These are phyloP conservation scores for Phialemoniopsis sp. DNA, from an alignment of 2,329 filamentous ascomycete genomes.

Conservation along the genomic window DNA sequence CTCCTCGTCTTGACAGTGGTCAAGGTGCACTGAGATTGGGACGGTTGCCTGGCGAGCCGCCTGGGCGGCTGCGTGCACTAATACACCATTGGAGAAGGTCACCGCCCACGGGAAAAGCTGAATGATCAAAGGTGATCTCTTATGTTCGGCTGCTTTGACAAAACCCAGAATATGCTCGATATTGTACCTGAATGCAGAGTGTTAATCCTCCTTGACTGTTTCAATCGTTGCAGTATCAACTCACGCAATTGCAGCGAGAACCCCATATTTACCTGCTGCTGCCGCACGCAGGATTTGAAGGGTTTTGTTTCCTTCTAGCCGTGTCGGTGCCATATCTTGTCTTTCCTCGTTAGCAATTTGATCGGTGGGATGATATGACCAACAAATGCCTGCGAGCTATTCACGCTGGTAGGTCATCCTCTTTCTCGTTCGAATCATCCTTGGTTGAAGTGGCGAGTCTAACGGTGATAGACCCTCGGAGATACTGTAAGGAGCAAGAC, in stretches of 20 bases:
- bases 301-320: slow-evolving; percentile 2
- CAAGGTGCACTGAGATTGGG: slow-evolving; percentile 55
- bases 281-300: slow-evolving; percentile 8
- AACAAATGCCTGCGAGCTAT: too few species aligned
- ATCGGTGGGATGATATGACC: too few species aligned
- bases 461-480: too few species aligned
- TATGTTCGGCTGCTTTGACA: slow-evolving; percentile 43
- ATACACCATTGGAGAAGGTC: slow-evolving; percentile 51
- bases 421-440: too few species aligned
- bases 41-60: slow-evolving; percentile 46
- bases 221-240: too few species aligned
- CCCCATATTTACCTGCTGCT: slow-evolving; percentile 7
- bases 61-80: slow-evolving; percentile 45
- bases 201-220: too few species aligned
- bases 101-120: slow-evolving; percentile 68
- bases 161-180: slow-evolving; percentile 57
- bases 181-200: slow-evolving; percentile 42
- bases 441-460: too few species aligned
- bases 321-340: too few species aligned
- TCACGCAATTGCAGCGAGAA: slow-evolving; percentile 2
- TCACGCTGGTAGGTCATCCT: too few species aligned
- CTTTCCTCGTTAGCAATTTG: too few species aligned
- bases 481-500: too few species aligned
- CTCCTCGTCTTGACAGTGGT: slow-evolving; percentile 56
- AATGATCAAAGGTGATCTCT: slow-evolving; percentile 61